Evolutionary conservation across 1,139 yeast genomes (phyloP).

Genomic region (Torulaspora globosa): DNA sequence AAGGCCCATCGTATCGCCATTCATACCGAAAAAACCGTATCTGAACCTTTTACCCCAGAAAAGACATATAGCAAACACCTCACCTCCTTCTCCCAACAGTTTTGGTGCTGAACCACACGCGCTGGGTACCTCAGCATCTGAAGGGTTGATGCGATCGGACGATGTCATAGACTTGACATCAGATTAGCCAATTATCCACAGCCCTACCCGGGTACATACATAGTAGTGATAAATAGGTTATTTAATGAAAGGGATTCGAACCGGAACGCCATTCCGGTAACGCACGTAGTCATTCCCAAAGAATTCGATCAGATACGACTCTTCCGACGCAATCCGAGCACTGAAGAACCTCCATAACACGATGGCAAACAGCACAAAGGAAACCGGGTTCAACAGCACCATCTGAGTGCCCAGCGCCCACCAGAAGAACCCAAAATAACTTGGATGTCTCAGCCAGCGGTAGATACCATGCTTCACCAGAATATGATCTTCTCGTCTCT

Average conservation of each 20-base stretch:
- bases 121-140: constrained; percentile 2
- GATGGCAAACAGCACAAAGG: constrained; percentile 45
- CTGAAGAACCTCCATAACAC: constrained; percentile 65
- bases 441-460: constrained; percentile 69
- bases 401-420: constrained; percentile 91
- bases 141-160: constrained; percentile 9
- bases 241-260: constrained; percentile 61
- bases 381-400: constrained; percentile 58
- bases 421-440: constrained; percentile 86
- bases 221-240: constrained; percentile 17
- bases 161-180: constrained; percentile 33
- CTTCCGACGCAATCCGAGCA: constrained; percentile 66
- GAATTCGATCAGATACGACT: constrained; percentile 55
- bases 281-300: constrained; percentile 61
- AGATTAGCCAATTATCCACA: constrained; percentile 16
- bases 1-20: constrained; percentile 21
- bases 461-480: constrained; percentile 76
- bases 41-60: constrained; percentile 21
- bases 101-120: constrained; percentile 1
- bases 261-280: constrained; percentile 50
- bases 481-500: constrained; percentile 51
- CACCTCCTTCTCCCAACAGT: constrained; percentile 3
- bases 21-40: constrained; percentile 26
- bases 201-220: constrained; percentile 2
- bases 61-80: constrained; percentile 14